A percentile compares a stretch with the other conserved stretches of the same genome.
phyloP scores from a whole-genome alignment of 1,139 yeast genomes.

The Protomyces macrosporus region DNA sequence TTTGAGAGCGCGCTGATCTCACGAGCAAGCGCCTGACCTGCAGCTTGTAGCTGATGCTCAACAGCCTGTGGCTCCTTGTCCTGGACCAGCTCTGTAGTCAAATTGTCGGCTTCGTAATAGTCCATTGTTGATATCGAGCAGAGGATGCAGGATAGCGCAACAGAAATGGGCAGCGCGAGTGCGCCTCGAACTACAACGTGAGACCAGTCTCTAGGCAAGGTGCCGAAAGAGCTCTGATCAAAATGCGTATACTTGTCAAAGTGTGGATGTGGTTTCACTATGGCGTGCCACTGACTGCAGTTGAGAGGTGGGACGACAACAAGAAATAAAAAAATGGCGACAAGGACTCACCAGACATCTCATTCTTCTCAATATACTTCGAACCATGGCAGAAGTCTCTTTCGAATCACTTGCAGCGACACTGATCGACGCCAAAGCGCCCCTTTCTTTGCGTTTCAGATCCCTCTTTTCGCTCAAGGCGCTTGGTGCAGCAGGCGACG shows the following conservation, averaged over 20 bases:
- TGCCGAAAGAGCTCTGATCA: no score
- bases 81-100: background rate
- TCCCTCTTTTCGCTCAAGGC: conserved; percentile 88
- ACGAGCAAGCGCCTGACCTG: background rate
- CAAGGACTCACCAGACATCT: no score
- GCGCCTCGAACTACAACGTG: no score
- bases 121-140: background rate
- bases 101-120: background rate
- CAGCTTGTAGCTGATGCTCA: background rate
- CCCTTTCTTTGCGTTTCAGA: conserved; percentile 81
- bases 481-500: conserved; percentile 59
- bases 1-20: background rate
- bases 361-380: no score
- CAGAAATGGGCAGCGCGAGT: no score
- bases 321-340: no score
- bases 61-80: background rate
- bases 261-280: no score
- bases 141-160: no score
- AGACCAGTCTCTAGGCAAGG: no score
- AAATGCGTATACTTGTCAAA: no score
- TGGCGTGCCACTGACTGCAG: no score
- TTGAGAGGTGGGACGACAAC: no score
- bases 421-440: conserved; percentile 34
- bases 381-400: background rate
- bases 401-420: conserved; percentile 11